Evolutionary conservation across 371 early-diverging fungal species (phyloP), one percentile per base, ranked within the genome.

Genomic region (Apophysomyces trapeziformis): DNA sequence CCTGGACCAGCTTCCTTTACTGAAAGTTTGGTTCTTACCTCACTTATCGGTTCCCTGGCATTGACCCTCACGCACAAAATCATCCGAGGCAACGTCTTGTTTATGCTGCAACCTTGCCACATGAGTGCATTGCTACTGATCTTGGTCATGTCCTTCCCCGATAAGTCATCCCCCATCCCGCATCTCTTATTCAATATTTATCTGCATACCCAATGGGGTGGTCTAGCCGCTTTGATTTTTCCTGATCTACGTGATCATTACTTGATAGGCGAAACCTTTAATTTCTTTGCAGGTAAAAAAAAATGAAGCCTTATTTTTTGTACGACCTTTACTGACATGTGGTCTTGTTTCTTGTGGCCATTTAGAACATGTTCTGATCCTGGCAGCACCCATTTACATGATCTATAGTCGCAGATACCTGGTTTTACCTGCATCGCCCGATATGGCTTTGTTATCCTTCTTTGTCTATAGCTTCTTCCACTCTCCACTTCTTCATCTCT

Each of bases 91-190:
- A 83, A 79, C 56, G 59, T 77, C 41, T 38, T 86, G 13, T 88
- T 80, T 61, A 75, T 89, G 79, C 72, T 87, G 11, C 89, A 89
- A 60, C 89, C 89, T 6, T 89, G 89, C 70, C 89, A 89, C 66
- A 80, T 89, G 81, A 84, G 82, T 38, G 85, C 85, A 5, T 67
- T 84, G 61, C 37, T 87, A 45, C 60, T 89, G 61, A 79, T 85
- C 63, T 38, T 75, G 36, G 80, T 80, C 67, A 68, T 89, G 74
- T 56, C 69, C 26, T 78, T 74, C 56, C 82, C 83, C 57, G 72
- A 78, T 63, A 76, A 79, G 18, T 65, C 69, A 18, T 75, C 79
- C 4, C 64, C 76, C 9, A 58, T 77, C 43, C 82, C 84, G 5
- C 80, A 84, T 45, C 36, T 86, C 39, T 57, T 85, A 16, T 82